Conservation (phyloP, 306 rosid species). For the Astragalus membranaceus region DNA sequence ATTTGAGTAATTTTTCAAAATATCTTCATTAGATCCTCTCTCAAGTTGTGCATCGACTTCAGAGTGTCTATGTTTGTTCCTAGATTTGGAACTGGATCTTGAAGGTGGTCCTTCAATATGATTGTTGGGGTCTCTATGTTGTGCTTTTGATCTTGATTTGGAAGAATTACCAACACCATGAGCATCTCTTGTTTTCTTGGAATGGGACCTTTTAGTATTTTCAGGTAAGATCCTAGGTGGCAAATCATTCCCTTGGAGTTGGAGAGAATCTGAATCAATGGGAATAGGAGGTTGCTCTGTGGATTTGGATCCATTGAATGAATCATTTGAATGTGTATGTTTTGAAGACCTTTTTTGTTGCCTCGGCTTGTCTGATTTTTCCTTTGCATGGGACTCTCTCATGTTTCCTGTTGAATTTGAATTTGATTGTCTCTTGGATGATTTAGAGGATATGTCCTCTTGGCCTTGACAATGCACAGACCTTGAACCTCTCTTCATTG, state of each 20-base stretch:
- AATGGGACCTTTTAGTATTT: slow-evolving; percentile 39
- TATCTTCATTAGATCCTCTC: slow-evolving; percentile 26
- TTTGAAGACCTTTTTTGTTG: slow-evolving; percentile 38
- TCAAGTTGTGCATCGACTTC: slow-evolving; percentile 28
- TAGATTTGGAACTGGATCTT: slow-evolving; percentile 8
- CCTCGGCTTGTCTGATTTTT: slow-evolving; percentile 50
- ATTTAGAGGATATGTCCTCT: slow-evolving; percentile 32
- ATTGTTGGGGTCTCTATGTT: not conserved
- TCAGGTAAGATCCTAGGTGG: slow-evolving; percentile 32
- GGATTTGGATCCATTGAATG: slow-evolving; percentile 20
- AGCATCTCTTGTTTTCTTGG: slow-evolving; percentile 52
- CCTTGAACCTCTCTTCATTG: slow-evolving; percentile 20
- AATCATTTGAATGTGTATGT: slow-evolving; percentile 20
- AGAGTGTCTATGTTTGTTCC: slow-evolving; percentile 17
- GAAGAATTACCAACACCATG: slow-evolving; percentile 26
- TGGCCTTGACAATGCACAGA: not conserved
- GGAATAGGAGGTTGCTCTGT: not conserved
- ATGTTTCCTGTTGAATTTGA: slow-evolving; percentile 20
- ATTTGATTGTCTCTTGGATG: slow-evolving; percentile 39
- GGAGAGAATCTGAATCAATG: slow-evolving; percentile 15
- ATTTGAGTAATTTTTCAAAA: not conserved
- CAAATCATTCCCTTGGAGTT: slow-evolving; percentile 24
- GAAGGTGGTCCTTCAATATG: not conserved
- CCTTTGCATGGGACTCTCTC: slow-evolving; percentile 46
- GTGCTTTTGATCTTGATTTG: slow-evolving; percentile 31